Base-by-base conservation (phyloP, 768 basidiomycete species). In the Udeniomyces megalosporus region DNA sequence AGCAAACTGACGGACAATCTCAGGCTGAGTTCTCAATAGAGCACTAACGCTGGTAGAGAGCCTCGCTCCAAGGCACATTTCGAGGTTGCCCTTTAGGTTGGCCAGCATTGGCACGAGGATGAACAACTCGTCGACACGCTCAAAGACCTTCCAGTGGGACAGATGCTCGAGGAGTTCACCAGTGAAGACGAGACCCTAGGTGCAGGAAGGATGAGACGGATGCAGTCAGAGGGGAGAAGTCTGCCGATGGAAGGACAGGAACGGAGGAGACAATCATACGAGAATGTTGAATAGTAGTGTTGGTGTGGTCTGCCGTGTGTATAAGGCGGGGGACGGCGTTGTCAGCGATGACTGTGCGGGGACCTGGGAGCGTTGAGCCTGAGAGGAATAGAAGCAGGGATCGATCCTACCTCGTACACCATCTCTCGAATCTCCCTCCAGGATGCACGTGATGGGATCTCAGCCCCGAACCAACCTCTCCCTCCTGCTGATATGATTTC, bases 31-130 rank as follows among this genome's bases (percentile, higher is more conserved):
- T n/a, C n/a, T n/a, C 24, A 8, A 22, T 24, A 44, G 0, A 44
- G 58, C 34, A 63, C 73, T 26, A 45, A 73, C 86, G 1, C 91
- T 85, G 0, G 95, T 99, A 1, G 87, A 85, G n/a, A 99, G 79
- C 15, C 93, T 81, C 0, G 95, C 90, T 3, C 91, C 92, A 7
- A 99, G 82, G 67, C 95, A 96, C 93, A 97, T 97, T 74, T 97
- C 95, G 42, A 97, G 80, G 70, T 99, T 77, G n/a, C 93, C 95
- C 69, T 95, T 96, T 61, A 99, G 81, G 68, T 97, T 97, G 66
- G 71, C 71, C 17, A 53, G 50, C 58, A 54, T 90, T 12, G 93
- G 92, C 3, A 96, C 84, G 58, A 97, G 88, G 78, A 97, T 89
- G 68, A 97, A 90, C 60, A 97, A 83, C 71, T 97, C 91, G 77